These are phyloP conservation scores for Coniochaeta sp. DNA, from an alignment of 2,329 filamentous ascomycete genomes.

Conservation along the genomic window DNA sequence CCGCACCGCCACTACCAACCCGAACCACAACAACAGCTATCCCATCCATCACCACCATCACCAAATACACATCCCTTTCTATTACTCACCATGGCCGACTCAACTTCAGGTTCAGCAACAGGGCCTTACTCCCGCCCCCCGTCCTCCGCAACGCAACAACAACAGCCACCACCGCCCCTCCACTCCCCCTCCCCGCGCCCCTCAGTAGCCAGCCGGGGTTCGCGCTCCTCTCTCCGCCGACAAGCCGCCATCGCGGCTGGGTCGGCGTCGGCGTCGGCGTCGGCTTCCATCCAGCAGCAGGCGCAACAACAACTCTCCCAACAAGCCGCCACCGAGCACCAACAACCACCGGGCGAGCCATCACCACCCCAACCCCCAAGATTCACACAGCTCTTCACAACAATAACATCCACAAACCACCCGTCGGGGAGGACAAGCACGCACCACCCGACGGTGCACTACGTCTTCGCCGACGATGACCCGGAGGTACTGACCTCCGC, in stretches of 20 bases:
- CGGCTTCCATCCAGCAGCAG: conserved; percentile 3
- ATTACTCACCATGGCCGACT: conserved; percentile 19
- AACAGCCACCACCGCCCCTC: conserved; percentile 7
- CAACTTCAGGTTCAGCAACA: too few relatives aligned
- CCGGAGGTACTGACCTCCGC: conserved; percentile 66
- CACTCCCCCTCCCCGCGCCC: conserved; percentile 15
- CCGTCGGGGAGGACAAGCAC: conserved; percentile 46
- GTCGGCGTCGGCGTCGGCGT: conserved; percentile 5
- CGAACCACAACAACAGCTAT: neutral
- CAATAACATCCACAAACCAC: conserved; percentile 70
- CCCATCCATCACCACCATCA: neutral
- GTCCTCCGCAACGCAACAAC: conserved; percentile 15
- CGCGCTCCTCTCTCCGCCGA: conserved; percentile 14
- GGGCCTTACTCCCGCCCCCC: conserved; percentile 11
- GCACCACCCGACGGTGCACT: conserved; percentile 80
- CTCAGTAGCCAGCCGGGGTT: conserved; percentile 15
- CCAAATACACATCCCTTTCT: neutral
- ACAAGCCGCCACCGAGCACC: neutral
- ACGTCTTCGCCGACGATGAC: conserved; percentile 91
- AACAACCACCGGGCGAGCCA: too few relatives aligned
- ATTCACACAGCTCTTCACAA: conserved; percentile 78
- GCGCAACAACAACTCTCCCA: conserved; percentile 4
- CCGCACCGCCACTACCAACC: neutral
- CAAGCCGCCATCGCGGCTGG: conserved; percentile 12
- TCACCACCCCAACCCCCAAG: conserved; percentile 26